Conservation (phyloP, 495 filamentous ascomycete genomes). For the Tuber umbilicatum region DNA sequence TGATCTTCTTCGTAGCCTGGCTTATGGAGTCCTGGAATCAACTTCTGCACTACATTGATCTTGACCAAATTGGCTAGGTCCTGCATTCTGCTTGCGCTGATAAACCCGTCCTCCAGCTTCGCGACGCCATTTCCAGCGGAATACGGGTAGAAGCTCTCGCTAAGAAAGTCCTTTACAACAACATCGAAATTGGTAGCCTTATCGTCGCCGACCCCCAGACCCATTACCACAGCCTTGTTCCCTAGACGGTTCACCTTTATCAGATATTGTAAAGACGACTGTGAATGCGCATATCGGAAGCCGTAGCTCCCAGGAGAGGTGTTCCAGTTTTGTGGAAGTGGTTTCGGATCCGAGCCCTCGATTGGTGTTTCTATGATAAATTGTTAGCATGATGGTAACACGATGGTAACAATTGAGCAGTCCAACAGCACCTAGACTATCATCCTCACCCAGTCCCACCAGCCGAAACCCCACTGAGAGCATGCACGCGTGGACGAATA, state of each 20-base stretch:
- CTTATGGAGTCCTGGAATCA: slow-evolving; percentile 66
- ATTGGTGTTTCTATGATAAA: slow-evolving; percentile 47
- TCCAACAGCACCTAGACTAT: slow-evolving; percentile 53
- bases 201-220: slow-evolving; percentile 70
- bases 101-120: slow-evolving; percentile 63
- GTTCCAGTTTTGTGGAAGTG: slow-evolving; percentile 50
- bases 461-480: slow-evolving; percentile 71
- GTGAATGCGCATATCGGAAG: slow-evolving; percentile 80
- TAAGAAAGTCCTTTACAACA: slow-evolving; percentile 68
- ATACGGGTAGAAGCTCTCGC: slow-evolving; percentile 53
- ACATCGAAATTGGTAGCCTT: slow-evolving; percentile 72
- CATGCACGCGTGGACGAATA: slow-evolving; percentile 82
- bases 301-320: slow-evolving; percentile 40
- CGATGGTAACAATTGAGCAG: not conserved
- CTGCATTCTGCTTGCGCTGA: slow-evolving; percentile 58
- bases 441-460: slow-evolving; percentile 74
- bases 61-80: slow-evolving; percentile 66
- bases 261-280: slow-evolving; percentile 79
- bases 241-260: slow-evolving; percentile 76
- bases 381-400: slow-evolving; percentile 10
- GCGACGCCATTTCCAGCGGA: slow-evolving; percentile 43
- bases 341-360: slow-evolving; percentile 45
- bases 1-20: slow-evolving; percentile 64
- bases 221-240: slow-evolving; percentile 73
- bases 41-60: slow-evolving; percentile 68